Base-by-base conservation (phyloP, 495 filamentous ascomycete genomes). In the Neurospora sp. region DNA sequence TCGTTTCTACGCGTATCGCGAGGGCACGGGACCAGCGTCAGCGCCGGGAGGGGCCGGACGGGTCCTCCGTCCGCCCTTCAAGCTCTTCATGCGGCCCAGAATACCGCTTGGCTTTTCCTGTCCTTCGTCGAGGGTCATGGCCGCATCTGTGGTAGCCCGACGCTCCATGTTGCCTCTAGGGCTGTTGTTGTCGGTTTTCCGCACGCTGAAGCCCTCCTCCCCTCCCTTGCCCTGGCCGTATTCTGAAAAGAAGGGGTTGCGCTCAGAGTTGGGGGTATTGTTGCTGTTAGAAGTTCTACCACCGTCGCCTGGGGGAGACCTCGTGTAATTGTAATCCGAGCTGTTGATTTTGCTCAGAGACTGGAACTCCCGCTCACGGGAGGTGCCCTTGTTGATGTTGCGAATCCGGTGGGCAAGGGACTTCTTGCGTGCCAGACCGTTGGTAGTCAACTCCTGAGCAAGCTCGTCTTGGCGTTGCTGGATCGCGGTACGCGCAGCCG, bases 171-270 rank as follows among this genome's bases (percentile, higher is more conserved):
- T 78, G 35, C 82, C 83, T 74, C 85, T 88, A 41, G 92, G 90
- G 75, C 88, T 92, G 27, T 83, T 79, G 39, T 79, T 80, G 16
- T 83, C 83, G 31, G 78, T 79, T 71, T 78, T 80, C 27, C 78
- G 82, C 70, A 86, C 83, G 40, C 77, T 81, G 68, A 82, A 79
- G 41, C 78, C 76, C 75, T 87, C 83, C 76, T 84, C 78, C 81
- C 86, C 77, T 61, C 78, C 78, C 46, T 74, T 75, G 42, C 71
- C 71, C 73, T 53, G 44, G 3, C 81, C 90, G 77, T 92, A 96
- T 68, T 97, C 94, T 73, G 87, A 86, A 81, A 97, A 96, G 85
- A 97, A 98, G 5, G 94, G 94, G 80, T 96, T 97, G 59, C 85
- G 83, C 72, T 96, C 84, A 42, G 77, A 71, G 40, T 72, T 59